These are phyloP conservation scores for Scutellaria baicalensis DNA, from an alignment of 257 asterid species.

Conservation along the genomic window DNA sequence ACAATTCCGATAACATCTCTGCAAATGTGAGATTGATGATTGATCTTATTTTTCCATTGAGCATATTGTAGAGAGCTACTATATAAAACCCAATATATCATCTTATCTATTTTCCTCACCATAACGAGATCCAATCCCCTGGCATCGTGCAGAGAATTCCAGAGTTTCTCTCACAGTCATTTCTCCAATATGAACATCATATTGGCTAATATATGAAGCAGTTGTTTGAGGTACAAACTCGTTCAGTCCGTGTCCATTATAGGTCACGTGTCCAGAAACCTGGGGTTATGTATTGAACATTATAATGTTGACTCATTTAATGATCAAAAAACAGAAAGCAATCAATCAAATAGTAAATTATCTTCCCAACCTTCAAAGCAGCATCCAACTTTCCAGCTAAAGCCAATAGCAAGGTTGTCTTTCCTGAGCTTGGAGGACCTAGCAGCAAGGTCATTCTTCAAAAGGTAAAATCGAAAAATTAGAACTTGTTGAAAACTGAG, in stretches of 20 bases:
- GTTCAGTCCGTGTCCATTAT: slow-evolving; percentile 37
- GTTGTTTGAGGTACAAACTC: slow-evolving; percentile 42
- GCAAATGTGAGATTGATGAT: neutral
- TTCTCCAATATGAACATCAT: slow-evolving; percentile 42
- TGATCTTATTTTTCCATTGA: neutral
- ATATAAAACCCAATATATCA: neutral
- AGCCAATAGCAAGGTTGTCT: slow-evolving; percentile 31
- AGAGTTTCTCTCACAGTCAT: slow-evolving; percentile 41
- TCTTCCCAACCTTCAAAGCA: slow-evolving; percentile 15
- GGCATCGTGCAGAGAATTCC: slow-evolving; percentile 35
- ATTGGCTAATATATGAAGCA: slow-evolving; percentile 38
- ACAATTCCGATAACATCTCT: slow-evolving; percentile 40
- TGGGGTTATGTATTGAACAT: neutral
- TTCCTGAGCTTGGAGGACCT: slow-evolving; percentile 46
- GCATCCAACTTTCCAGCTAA: slow-evolving; percentile 32
- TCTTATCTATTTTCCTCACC: slow-evolving; percentile 10
- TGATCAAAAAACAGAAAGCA: neutral
- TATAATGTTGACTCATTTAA: neutral
- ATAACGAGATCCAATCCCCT: slow-evolving; percentile 33
- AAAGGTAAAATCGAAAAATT: neutral
- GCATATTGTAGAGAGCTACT: neutral
- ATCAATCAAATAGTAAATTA: neutral
- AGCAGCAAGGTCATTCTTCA: slow-evolving; percentile 32
- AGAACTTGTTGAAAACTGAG: neutral
- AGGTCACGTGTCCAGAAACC: slow-evolving; percentile 35